Evolutionary conservation across 177 flowering plant genomes (phyloP).

Genomic region (Vitis hybrid): DNA sequence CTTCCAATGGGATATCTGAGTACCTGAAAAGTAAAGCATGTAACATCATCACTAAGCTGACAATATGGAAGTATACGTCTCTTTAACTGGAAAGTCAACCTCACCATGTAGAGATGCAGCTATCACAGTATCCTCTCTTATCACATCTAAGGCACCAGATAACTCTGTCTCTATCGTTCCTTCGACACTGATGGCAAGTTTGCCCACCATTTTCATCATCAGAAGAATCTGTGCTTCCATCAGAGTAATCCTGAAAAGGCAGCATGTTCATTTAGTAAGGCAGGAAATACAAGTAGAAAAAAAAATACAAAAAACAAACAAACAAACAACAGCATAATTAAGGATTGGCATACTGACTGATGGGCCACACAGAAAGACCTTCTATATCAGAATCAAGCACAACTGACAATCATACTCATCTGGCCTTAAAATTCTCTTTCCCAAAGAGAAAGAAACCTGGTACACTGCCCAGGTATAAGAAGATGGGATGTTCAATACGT

Average conservation of each 20-base stretch:
- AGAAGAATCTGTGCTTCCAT: slow-evolving; percentile 62
- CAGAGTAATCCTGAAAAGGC: slow-evolving; percentile 65
- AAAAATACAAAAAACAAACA: not conserved
- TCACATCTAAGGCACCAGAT: slow-evolving; percentile 81
- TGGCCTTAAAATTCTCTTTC: no score
- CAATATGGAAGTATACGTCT: not conserved
- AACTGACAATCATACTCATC: not conserved
- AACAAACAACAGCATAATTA: not conserved
- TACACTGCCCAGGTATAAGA: no score
- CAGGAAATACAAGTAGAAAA: not conserved
- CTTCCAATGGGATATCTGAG: slow-evolving; percentile 62
- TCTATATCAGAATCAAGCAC: not conserved
- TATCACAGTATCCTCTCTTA: slow-evolving; percentile 77
- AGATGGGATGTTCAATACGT: no score
- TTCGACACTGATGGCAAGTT: slow-evolving; percentile 85
- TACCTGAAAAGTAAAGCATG: slow-evolving; percentile 51
- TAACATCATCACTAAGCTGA: slow-evolving; percentile 3
- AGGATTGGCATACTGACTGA: not conserved
- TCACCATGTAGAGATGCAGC: slow-evolving; percentile 79
- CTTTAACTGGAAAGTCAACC: slow-evolving; percentile 11
- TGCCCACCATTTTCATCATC: slow-evolving; percentile 59
- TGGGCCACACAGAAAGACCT: not conserved
- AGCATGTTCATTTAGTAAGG: slow-evolving; percentile 6
- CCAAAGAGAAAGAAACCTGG: no score
- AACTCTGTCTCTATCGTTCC: slow-evolving; percentile 50